Evolutionary conservation across 1,284 basidiomycete genomes (phyloP), one percentile per base, ranked within the genome.

Genomic region (Phlebopus sp.): DNA sequence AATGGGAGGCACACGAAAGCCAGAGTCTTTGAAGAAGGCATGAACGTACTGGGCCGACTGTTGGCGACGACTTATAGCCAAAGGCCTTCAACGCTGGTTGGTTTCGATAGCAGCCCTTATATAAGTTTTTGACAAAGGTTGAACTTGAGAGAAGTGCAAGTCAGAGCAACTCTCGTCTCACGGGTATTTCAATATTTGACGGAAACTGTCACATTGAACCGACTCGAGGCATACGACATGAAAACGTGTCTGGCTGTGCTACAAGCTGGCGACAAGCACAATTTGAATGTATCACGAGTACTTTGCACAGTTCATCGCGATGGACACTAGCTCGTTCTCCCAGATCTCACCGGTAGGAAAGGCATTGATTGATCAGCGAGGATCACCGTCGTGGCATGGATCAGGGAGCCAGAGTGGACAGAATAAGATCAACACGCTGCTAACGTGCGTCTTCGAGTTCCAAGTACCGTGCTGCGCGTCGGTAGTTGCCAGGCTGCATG

Each of bases 1-100:
- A 67, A 42, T 15, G 65, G 59, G 37, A 65, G 31, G 8, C 52
- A 42, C 17, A 65, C 23, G 25, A 66, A 57, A 38, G 49, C 41
- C 34, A 47, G 35, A 14, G 55, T 51, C 42, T 53, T 48, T 32
- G 45, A 41, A 40, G 53, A 64, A 49, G 64, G 40, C 66, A 66
- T 67, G 19, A 36, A 39, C 30, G 5, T n/a, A 15, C 35, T 19
- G 23, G 7, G 35, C 18, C 13, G 37, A 38, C 18, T n/a, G 44
- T n/a, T 29, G n/a, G 38, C 18, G 27, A 32, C 29, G 5, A 25
- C 36, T 23, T 23, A 23, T 23, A 23, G 27, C 21, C 48, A 31
- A 41, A 29, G 44, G 27, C 34, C 37, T 43, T 30, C 14, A 45
- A 30, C 37, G 46, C 37, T 38, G 32, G n/a, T 47, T 45, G 13